These are phyloP conservation scores for Radiomyces spectabilis DNA, from an alignment of 192 early-diverging fungal species.

Conservation along the genomic window DNA sequence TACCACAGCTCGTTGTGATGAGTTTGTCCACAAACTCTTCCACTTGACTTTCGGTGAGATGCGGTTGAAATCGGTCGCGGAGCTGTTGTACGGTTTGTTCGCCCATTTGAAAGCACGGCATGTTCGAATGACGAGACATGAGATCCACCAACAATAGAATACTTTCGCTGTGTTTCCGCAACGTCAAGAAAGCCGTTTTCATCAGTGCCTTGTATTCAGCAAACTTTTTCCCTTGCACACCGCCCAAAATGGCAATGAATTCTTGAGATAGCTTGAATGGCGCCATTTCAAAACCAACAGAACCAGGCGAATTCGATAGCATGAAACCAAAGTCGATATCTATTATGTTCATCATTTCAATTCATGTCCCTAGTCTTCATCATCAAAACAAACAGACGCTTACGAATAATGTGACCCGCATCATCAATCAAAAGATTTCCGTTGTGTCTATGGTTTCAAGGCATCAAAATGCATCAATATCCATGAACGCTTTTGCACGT, in stretches of 20 bases:
- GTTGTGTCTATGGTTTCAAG: slow-evolving; percentile 60
- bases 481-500: background rate
- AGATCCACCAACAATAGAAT: slow-evolving; percentile 86
- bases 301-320: slow-evolving; percentile 93
- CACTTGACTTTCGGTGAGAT: slow-evolving; percentile 79
- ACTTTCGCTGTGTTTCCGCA: slow-evolving; percentile 85
- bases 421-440: slow-evolving; percentile 92
- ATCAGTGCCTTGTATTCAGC: slow-evolving; percentile 73
- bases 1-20: slow-evolving; percentile 82
- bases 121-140: slow-evolving; percentile 78
- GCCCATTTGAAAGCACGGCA: slow-evolving; percentile 56
- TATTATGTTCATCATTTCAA: too few species aligned
- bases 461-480: background rate
- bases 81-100: slow-evolving; percentile 63
- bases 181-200: slow-evolving; percentile 73
- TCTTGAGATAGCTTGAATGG: slow-evolving; percentile 98
- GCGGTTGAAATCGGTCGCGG: slow-evolving; percentile 77
- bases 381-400: too few species aligned
- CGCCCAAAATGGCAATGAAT: slow-evolving; percentile 93
- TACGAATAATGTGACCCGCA: slow-evolving; percentile 62
- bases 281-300: slow-evolving; percentile 95
- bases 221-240: slow-evolving; percentile 77
- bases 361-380: too few species aligned
- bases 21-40: slow-evolving; percentile 80
- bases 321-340: slow-evolving; percentile 99